Base-by-base conservation (phyloP, 2,329 filamentous ascomycete species). In the Ustulina deusta region DNA sequence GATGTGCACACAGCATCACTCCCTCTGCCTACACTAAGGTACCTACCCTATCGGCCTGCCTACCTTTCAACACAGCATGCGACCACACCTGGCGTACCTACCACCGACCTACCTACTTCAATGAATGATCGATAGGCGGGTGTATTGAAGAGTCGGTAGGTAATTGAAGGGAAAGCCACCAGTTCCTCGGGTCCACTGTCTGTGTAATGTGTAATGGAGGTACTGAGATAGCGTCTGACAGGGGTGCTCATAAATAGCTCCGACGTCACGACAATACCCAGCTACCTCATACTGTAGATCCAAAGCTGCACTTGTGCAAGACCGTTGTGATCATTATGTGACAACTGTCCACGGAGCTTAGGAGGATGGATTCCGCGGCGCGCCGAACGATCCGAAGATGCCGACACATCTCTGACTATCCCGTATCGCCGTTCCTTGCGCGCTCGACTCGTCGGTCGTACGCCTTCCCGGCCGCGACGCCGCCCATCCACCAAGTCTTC, bases 401-500 rank as follows among this genome's bases (percentile, higher is more conserved):
- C 55, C 66, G 67, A 17, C 64, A 62, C 44, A 63, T 70, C 59
- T 46, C 44, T 63, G 65, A 44, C 42, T 67, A 25, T 60, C 52
- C 63, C 61, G 58, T 48, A 40, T 63, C 66, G 5, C 36, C 60
- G 57, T 46, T 65, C 22, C n/a, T 57, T 64, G 64, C 62, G 42
- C 63, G 52, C 60, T 63, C 54, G 38, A 40, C 64, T 40, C 78
- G 82, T 65, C 85, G 91, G 66, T 82, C 81, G 65, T 97, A 96
- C 81, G 94, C 95, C 59, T 88, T 93, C 66, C 91, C 94, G 80
- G 86, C 92, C 22, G 85, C 93, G 1, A 92, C 93, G 68, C 88
- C 89, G 46, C 92, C 94, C 29, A 89, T 90, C 42, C 89, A 97
- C 73, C 91, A 97, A 73, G 92, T 99, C 79, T 99, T 99, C 87